Evolutionary conservation across 768 basidiomycete genomes (phyloP).

Genomic region (Rhizopogon vesiculosus): DNA sequence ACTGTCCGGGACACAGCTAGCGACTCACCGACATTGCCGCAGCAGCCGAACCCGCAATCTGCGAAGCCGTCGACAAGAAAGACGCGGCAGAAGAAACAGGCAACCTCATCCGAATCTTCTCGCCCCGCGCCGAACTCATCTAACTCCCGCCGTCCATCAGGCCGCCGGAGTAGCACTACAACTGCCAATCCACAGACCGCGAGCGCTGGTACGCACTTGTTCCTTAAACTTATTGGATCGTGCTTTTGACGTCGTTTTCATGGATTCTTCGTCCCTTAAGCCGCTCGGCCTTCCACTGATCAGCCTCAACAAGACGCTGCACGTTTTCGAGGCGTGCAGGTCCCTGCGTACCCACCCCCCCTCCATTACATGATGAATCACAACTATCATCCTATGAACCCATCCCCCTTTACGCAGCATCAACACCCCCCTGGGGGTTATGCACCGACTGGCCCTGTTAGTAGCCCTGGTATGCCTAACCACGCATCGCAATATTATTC

Average conservation of each 20-base stretch:
- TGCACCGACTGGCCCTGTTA: slow-evolving; percentile 26
- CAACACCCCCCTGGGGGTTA: slow-evolving; percentile 33
- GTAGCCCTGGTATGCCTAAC: slow-evolving; percentile 36
- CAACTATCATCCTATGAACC: slow-evolving; percentile 53
- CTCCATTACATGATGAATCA: slow-evolving; percentile 67
- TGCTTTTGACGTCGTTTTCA: slow-evolving; percentile 4
- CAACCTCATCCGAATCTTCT: slow-evolving; percentile 22
- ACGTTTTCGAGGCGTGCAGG: slow-evolving; percentile 33
- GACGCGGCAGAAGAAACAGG: slow-evolving; percentile 49
- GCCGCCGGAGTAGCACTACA: slow-evolving; percentile 22
- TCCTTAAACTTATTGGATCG: background rate
- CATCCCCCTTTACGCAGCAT: slow-evolving; percentile 43
- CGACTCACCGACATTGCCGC: slow-evolving; percentile 28
- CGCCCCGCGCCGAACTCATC: slow-evolving; percentile 15
- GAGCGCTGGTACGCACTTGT: slow-evolving; percentile 10
- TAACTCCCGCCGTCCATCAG: slow-evolving; percentile 20
- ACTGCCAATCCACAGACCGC: slow-evolving; percentile 12
- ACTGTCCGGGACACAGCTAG: slow-evolving; percentile 43
- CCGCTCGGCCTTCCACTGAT: slow-evolving; percentile 10
- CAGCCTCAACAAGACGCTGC: slow-evolving; percentile 19
- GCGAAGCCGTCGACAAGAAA: slow-evolving; percentile 37
- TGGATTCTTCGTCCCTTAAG: slow-evolving; percentile 11
- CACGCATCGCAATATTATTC: slow-evolving; percentile 50
- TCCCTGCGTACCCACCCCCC: slow-evolving; percentile 52
- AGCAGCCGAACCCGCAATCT: slow-evolving; percentile 35